A percentile compares a stretch with the other conserved stretches of the same genome.
Conservation (phyloP, 129 eudicot genomes). For the Centrapalus pauciflorus region DNA sequence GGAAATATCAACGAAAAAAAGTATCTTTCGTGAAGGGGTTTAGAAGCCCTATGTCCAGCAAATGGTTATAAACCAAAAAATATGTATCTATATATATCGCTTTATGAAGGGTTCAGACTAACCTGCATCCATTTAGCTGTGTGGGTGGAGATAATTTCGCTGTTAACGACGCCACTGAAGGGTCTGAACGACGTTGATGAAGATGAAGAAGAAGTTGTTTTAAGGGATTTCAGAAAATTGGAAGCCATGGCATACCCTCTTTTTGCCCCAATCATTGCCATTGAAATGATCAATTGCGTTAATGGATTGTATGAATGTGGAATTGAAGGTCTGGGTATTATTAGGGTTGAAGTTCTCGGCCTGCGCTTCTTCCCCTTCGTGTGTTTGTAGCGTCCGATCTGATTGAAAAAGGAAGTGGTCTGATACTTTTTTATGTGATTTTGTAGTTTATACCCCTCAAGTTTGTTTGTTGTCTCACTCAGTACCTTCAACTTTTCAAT, state of each 20-base stretch:
- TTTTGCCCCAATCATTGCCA: conserved; percentile 49
- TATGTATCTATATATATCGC: too few relatives aligned
- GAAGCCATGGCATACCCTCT: conserved; percentile 47
- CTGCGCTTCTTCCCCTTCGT: neutral
- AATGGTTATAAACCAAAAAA: too few relatives aligned
- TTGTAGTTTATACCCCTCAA: conserved; percentile 2
- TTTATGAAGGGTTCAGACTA: neutral
- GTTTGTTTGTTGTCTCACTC: neutral
- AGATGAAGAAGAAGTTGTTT: conserved; percentile 24
- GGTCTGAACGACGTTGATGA: conserved; percentile 35
- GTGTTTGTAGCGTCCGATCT: conserved; percentile 22
- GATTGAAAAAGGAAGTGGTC: conserved; percentile 1
- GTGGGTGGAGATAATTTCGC: conserved; percentile 69
- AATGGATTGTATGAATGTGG: neutral
- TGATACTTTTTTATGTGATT: neutral
- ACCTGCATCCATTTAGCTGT: conserved; percentile 99
- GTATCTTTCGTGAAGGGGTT: neutral
- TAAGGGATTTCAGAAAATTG: conserved; percentile 48
- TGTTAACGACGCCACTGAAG: conserved; percentile 50
- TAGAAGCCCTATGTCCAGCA: too few relatives aligned
- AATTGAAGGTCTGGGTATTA: conserved; percentile 7
- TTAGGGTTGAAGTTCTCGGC: conserved; percentile 20
- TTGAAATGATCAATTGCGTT: conserved; percentile 17
- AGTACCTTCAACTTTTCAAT: neutral
- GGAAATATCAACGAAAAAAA: neutral